Percentiles rank a stretch among this genome's conserved stretches.
These are phyloP conservation scores for Gyrodon lividus DNA, from an alignment of 768 basidiomycete species.

Conservation along the genomic window DNA sequence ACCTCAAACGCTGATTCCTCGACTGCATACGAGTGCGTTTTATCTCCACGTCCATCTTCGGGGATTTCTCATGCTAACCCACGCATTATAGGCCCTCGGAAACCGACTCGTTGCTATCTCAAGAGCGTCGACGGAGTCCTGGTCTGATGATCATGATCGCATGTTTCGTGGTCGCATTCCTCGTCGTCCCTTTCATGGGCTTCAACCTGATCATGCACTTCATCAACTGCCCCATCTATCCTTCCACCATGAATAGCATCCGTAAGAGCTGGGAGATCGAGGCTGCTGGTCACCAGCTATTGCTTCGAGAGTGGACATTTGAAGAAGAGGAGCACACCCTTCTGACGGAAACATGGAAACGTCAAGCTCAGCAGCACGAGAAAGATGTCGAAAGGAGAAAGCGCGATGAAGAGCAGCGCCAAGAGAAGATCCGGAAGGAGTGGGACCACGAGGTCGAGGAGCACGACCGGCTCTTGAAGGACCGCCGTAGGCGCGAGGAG, in stretches of 20 bases:
- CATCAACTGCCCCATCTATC: constrained; percentile 9
- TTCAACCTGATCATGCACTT: constrained; percentile 7
- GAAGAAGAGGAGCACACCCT: constrained; percentile 4
- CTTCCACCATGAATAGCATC: constrained; percentile 5
- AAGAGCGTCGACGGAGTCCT: not conserved
- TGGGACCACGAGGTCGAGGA: constrained; percentile 4
- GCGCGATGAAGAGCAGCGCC: constrained; percentile 10
- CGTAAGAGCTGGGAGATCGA: constrained; percentile 13
- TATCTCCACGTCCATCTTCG: too few relatives aligned
- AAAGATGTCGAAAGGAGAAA: not conserved
- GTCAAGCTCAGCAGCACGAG: constrained; percentile 12
- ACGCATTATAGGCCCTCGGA: not conserved
- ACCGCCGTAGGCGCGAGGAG: constrained; percentile 11
- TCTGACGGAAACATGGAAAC: constrained; percentile 5
- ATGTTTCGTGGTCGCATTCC: not conserved
- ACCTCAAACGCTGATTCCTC: too few relatives aligned
- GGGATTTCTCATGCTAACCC: not conserved
- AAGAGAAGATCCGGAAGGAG: constrained; percentile 5
- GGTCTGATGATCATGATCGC: not conserved
- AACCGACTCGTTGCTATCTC: not conserved
- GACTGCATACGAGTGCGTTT: not conserved
- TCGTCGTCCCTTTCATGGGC: not conserved
- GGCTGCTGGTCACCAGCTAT: not conserved
- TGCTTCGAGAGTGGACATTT: constrained; percentile 5
- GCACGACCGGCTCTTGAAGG: constrained; percentile 8